Evolutionary conservation across 352 stramenopile genomes (phyloP).

Genomic region (Globisporangium cylindrosporum): DNA sequence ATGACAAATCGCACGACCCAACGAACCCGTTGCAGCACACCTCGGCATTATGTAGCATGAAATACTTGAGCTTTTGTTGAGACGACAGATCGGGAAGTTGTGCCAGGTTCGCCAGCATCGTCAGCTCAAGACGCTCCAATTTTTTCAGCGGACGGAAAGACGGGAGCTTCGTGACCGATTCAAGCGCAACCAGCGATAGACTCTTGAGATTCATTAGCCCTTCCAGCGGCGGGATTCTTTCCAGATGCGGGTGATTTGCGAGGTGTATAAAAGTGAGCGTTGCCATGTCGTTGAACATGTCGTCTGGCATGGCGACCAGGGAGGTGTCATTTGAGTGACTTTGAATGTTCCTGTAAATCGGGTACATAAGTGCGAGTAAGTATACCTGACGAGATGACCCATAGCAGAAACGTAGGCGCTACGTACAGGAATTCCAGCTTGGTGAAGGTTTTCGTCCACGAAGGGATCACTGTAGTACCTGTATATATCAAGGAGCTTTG

Average conservation of each 20-base stretch:
- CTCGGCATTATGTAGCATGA: constrained; percentile 18
- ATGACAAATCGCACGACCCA: constrained; percentile 23
- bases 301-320: constrained; percentile 21
- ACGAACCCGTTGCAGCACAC: constrained; percentile 39
- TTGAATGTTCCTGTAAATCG: constrained; percentile 26
- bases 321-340: constrained; percentile 7
- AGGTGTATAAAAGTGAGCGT: constrained; percentile 36
- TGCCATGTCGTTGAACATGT: constrained; percentile 34
- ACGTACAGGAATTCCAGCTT: constrained; percentile 45
- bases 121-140: constrained; percentile 26
- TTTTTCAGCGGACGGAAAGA: constrained; percentile 19
- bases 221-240: constrained; percentile 26
- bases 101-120: constrained; percentile 17
- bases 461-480: constrained; percentile 16
- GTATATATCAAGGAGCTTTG: constrained; percentile 36
- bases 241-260: constrained; percentile 19
- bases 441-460: constrained; percentile 27
- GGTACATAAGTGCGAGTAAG: constrained; percentile 1
- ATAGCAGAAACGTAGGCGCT: background rate
- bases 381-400: background rate
- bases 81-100: constrained; percentile 23
- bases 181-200: constrained; percentile 26
- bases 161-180: constrained; percentile 21
- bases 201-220: constrained; percentile 30
- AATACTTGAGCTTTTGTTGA: constrained; percentile 16